phyloP scores from a whole-genome alignment of 208 protist species.

The Endotrypanum monterogeii region DNA sequence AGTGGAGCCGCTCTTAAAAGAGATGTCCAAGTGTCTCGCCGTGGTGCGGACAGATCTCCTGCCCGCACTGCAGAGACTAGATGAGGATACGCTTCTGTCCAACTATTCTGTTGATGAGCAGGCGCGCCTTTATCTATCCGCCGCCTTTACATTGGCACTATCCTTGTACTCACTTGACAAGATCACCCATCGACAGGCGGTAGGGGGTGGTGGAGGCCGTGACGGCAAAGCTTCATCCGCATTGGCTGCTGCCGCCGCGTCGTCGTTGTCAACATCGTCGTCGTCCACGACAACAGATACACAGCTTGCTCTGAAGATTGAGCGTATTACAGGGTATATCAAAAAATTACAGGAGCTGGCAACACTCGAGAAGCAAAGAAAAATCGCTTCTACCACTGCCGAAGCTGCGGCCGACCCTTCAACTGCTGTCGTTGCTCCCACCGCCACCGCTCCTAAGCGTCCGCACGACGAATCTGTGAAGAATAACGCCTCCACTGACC shows the following conservation, averaged over 20 bases:
- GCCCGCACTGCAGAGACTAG: slow-evolving; percentile 49
- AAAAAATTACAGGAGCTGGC: slow-evolving; percentile 87
- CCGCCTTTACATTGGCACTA: slow-evolving; percentile 68
- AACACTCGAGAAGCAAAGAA: slow-evolving; percentile 33
- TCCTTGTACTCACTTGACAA: slow-evolving; percentile 74
- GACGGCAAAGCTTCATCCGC: neutral
- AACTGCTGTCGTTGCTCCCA: neutral
- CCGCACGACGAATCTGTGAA: neutral
- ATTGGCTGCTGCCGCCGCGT: neutral
- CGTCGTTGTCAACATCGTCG: neutral
- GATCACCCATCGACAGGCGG: slow-evolving; percentile 37
- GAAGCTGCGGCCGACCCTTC: slow-evolving; percentile 3
- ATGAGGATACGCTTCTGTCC: slow-evolving; percentile 72
- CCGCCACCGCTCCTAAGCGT: neutral
- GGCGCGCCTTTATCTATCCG: slow-evolving; percentile 74
- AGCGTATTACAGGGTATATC: slow-evolving; percentile 87
- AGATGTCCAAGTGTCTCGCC: slow-evolving; percentile 43
- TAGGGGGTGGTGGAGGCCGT: slow-evolving; percentile 8
- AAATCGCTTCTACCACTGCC: neutral
- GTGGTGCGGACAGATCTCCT: slow-evolving; percentile 41
- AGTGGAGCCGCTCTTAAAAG: slow-evolving; percentile 46
- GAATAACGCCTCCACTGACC: neutral
- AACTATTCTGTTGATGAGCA: slow-evolving; percentile 79
- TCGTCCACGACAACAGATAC: slow-evolving; percentile 31
- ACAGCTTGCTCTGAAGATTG: slow-evolving; percentile 83